These are phyloP conservation scores for Maudiozyma bulderi DNA, from an alignment of 805 yeast genomes.

Conservation along the genomic window DNA sequence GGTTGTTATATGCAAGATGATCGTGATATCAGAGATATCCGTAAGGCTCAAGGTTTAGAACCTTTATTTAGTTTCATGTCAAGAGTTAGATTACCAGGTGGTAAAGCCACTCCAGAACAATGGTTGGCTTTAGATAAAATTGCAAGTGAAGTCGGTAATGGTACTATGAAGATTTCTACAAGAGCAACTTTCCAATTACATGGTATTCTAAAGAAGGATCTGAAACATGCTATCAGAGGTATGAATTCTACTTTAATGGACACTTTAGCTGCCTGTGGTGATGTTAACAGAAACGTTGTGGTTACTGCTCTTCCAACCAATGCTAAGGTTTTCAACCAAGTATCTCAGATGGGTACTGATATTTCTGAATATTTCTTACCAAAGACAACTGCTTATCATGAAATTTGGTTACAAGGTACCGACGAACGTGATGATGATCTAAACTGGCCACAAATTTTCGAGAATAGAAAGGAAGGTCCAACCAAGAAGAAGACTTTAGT, in stretches of 20 bases:
- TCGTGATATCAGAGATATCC: constrained; percentile 87
- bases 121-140: constrained; percentile 81
- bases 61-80: constrained; percentile 97
- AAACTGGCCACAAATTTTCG: constrained; percentile 57
- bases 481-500: constrained; percentile 72
- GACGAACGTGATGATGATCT: constrained; percentile 59
- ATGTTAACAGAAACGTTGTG: constrained; percentile 94
- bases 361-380: constrained; percentile 83
- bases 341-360: constrained; percentile 49
- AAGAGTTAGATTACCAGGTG: constrained; percentile 91
- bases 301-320: constrained; percentile 81
- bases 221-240: constrained; percentile 85
- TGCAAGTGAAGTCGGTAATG: constrained; percentile 77
- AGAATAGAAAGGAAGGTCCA: constrained; percentile 63
- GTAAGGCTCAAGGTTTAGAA: constrained; percentile 86
- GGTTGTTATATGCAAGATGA: constrained; percentile 99
- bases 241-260: constrained; percentile 87
- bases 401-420: constrained; percentile 87
- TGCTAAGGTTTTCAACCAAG: constrained; percentile 70
- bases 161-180: constrained; percentile 87
- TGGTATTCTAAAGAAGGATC: constrained; percentile 82
- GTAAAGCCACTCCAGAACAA: constrained; percentile 76
- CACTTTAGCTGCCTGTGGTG: constrained; percentile 97
- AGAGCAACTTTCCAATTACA: constrained; percentile 96
- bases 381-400: constrained; percentile 89